These are phyloP conservation scores for Tolypocladium ophioglossoides DNA, from an alignment of 2,329 filamentous ascomycete species.

Conservation along the genomic window DNA sequence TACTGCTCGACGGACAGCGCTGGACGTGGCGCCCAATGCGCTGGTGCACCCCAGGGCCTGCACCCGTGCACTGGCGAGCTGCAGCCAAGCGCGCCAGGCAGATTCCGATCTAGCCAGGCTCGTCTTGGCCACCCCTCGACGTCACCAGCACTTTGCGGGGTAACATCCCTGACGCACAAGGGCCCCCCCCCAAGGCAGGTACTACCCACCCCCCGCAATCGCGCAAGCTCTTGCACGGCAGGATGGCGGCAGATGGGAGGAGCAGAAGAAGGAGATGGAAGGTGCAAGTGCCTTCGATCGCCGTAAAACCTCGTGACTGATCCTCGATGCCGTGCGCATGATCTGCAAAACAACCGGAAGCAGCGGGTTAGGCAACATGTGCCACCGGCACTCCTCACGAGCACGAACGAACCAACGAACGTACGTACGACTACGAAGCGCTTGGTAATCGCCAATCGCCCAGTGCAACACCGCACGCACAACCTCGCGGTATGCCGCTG, in stretches of 20 bases:
- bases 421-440: neutral
- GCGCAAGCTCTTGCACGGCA: too few species aligned
- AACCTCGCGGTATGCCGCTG: too few species aligned
- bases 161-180: slow-evolving; percentile 1
- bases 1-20: neutral
- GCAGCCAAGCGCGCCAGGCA: neutral
- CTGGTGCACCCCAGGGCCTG: neutral
- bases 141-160: slow-evolving; percentile 6
- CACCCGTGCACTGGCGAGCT: too few species aligned
- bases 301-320: neutral
- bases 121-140: neutral
- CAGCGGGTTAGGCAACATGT: neutral
- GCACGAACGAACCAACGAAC: too few species aligned
- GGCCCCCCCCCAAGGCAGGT: too few species aligned
- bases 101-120: neutral
- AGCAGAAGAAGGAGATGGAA: neutral
- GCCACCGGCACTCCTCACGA: too few species aligned
- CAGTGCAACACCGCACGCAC: too few species aligned
- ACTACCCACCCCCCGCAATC: too few species aligned
- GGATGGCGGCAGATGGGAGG: too few species aligned
- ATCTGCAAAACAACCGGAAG: neutral
- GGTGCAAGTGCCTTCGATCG: neutral
- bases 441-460: neutral
- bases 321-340: neutral
- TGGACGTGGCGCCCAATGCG: neutral